Conservation (phyloP, 2,329 filamentous ascomycete genomes). For the Cladosporium sp. region DNA sequence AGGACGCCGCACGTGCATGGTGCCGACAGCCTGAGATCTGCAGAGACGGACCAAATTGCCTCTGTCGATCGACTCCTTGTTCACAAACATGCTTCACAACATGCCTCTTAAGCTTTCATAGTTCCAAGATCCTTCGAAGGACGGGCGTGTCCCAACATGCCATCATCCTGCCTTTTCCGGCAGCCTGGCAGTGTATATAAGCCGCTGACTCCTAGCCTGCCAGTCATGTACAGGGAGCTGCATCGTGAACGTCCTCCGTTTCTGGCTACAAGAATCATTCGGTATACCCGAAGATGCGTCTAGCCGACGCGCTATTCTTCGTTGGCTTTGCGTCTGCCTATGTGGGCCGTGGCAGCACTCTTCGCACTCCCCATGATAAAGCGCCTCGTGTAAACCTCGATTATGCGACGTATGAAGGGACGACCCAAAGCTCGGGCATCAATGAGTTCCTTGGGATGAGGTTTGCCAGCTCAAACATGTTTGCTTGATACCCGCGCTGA, state of each 20-base stretch:
- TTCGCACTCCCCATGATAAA: background rate
- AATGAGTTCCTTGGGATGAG: background rate
- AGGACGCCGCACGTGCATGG: background rate
- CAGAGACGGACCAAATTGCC: background rate
- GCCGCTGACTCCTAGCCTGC: background rate
- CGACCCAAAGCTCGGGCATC: background rate
- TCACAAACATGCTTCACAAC: background rate
- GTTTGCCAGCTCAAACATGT: background rate
- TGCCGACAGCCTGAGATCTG: background rate
- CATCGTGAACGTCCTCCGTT: background rate
- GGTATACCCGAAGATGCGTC: background rate
- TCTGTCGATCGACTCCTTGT: background rate
- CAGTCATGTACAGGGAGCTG: background rate
- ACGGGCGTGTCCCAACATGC: background rate
- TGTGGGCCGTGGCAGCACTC: background rate
- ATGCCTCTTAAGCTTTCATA: background rate
- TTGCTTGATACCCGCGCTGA: background rate
- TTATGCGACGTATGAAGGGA: background rate
- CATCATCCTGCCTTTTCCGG: background rate
- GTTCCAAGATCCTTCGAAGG: background rate
- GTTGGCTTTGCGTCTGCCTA: background rate
- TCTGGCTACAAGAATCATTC: background rate
- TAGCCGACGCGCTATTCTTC: background rate
- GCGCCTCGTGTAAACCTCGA: background rate
- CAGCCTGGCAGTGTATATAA: background rate